Percentiles rank a stretch among this genome's conserved stretches.
Conservation (phyloP, 2,329 filamentous ascomycete genomes). For the Colletotrichum gigasporum region DNA sequence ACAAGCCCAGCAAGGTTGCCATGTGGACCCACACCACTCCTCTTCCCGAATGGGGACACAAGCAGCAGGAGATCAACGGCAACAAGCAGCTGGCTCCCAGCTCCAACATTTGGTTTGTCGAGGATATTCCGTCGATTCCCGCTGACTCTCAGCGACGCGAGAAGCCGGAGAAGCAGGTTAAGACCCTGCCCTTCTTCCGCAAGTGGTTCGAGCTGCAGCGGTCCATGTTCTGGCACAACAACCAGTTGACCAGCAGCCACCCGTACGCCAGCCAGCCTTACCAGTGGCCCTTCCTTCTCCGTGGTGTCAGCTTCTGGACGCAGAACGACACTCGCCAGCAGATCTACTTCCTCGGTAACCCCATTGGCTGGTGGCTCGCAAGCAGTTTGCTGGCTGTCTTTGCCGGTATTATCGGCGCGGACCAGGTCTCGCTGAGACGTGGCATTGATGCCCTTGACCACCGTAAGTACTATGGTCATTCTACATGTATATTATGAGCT, state of each 20-base stretch:
- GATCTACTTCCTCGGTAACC: constrained; percentile 98
- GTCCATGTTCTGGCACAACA: constrained; percentile 99
- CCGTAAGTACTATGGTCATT: constrained; percentile 69
- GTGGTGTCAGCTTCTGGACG: constrained; percentile 99
- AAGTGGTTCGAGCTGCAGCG: constrained; percentile 98
- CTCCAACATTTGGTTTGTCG: constrained; percentile 94
- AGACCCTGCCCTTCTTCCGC: constrained; percentile 84
- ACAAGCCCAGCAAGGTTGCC: constrained; percentile 93
- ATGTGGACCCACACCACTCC: constrained; percentile 99
- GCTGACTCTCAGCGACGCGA: constrained; percentile 76
- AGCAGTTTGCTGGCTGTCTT: constrained; percentile 94
- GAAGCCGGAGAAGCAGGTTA: constrained; percentile 82
- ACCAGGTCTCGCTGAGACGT: constrained; percentile 91
- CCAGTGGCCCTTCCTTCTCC: constrained; percentile 97
- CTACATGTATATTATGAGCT: constrained; percentile 33
- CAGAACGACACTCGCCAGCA: constrained; percentile 94
- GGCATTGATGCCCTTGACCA: constrained; percentile 93
- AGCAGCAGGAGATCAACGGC: constrained; percentile 98
- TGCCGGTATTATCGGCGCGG: constrained; percentile 88
- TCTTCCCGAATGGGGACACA: constrained; percentile 96
- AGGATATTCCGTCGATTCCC: constrained; percentile 85
- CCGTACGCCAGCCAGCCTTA: constrained; percentile 95
- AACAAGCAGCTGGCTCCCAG: constrained; percentile 93
- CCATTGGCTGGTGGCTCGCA: constrained; percentile 95
- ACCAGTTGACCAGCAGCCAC: constrained; percentile 94